Evolutionary conservation across 2,329 filamentous ascomycete species (phyloP).

Genomic region (Trichoderma hamatum): DNA sequence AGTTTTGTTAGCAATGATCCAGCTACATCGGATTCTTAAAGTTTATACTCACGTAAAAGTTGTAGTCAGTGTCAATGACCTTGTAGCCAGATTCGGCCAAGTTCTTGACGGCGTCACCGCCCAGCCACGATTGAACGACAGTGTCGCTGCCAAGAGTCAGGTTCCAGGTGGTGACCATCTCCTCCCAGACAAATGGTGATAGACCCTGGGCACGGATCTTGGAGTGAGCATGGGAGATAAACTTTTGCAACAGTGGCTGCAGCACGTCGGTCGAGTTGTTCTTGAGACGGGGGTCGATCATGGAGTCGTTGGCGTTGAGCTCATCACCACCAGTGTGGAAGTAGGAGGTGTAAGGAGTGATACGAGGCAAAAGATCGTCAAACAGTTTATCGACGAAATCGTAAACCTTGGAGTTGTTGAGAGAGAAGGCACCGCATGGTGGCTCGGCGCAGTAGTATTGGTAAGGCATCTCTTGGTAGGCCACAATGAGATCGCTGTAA

Average conservation of each 20-base stretch:
- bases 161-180: slow-evolving; percentile 80
- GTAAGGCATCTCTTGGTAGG: slow-evolving; percentile 59
- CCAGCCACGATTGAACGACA: slow-evolving; percentile 79
- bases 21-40: neutral
- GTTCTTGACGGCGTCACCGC: slow-evolving; percentile 61
- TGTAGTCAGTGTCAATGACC: slow-evolving; percentile 74
- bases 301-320: slow-evolving; percentile 69
- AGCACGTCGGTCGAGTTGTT: slow-evolving; percentile 68
- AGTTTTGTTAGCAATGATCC: neutral
- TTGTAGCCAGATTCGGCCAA: slow-evolving; percentile 69
- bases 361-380: slow-evolving; percentile 72
- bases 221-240: slow-evolving; percentile 70
- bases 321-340: slow-evolving; percentile 91
- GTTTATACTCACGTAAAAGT: slow-evolving; percentile 67
- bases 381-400: slow-evolving; percentile 73
- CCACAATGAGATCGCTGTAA: slow-evolving; percentile 59
- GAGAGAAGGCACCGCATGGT: slow-evolving; percentile 71
- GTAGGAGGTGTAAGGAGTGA: slow-evolving; percentile 70
- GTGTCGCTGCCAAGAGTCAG: slow-evolving; percentile 70
- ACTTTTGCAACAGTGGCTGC: slow-evolving; percentile 76
- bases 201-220: slow-evolving; percentile 66
- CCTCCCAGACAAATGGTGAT: slow-evolving; percentile 83
- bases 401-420: slow-evolving; percentile 72
- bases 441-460: slow-evolving; percentile 63
- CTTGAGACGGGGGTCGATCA: slow-evolving; percentile 70